phyloP scores from a whole-genome alignment of 1,284 basidiomycete genomes.

The Pisolithus thermaeus region DNA sequence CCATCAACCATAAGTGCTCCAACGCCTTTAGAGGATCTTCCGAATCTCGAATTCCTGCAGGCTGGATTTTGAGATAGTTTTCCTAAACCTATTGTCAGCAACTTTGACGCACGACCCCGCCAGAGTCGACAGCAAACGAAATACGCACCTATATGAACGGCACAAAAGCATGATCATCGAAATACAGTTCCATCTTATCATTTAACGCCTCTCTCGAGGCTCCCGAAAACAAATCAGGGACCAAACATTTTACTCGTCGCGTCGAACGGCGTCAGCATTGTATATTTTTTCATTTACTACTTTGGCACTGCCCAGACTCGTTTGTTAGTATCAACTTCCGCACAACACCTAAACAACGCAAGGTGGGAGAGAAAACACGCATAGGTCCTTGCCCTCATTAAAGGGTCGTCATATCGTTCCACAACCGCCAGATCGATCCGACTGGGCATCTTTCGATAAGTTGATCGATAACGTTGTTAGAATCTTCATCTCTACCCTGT shows the following conservation, averaged over 20 bases:
- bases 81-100: slow-evolving; percentile 46
- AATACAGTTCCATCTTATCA: slow-evolving; percentile 95
- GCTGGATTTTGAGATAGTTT: slow-evolving; percentile 85
- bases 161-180: slow-evolving; percentile 91
- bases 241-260: slow-evolving; percentile 82
- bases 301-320: slow-evolving; percentile 44
- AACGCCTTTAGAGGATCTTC: slow-evolving; percentile 61
- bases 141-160: slow-evolving; percentile 80
- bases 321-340: neutral
- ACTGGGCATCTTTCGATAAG: slow-evolving; percentile 86
- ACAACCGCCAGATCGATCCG: slow-evolving; percentile 93
- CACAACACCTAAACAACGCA: neutral
- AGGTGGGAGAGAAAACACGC: no score
- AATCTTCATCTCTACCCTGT: slow-evolving; percentile 87
- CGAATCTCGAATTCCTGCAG: slow-evolving; percentile 51
- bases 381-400: slow-evolving; percentile 79
- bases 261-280: slow-evolving; percentile 87
- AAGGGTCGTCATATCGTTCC: no score
- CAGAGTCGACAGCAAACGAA: neutral
- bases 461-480: slow-evolving; percentile 88
- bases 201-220: slow-evolving; percentile 78
- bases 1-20: slow-evolving; percentile 79
- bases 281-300: slow-evolving; percentile 92
- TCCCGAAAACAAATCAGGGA: slow-evolving; percentile 82
- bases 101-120: neutral